phyloP scores from a whole-genome alignment of 2,329 filamentous ascomycete species.

The Didymosphaeria variabile region DNA sequence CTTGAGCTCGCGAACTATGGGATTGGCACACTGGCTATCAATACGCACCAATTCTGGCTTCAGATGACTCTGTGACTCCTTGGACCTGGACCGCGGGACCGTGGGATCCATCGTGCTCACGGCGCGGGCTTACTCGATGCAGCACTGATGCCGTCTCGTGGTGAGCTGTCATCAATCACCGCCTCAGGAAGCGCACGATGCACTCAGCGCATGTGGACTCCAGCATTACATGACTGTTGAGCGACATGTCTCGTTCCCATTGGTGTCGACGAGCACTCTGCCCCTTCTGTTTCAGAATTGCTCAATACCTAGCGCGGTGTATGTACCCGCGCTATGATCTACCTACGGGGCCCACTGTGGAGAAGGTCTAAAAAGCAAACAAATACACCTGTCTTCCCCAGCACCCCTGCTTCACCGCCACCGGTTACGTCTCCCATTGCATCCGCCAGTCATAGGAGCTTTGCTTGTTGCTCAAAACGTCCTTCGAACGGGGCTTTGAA shows the following conservation, averaged over 20 bases:
- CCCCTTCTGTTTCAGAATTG: conserved; percentile 7
- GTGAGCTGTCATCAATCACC: conserved; percentile 10
- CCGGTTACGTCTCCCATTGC: too few relatives aligned
- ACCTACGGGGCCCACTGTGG: conserved; percentile 10
- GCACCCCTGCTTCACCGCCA: conserved; percentile 3
- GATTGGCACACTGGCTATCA: not conserved
- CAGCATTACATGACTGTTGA: not conserved
- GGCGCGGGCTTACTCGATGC: not conserved
- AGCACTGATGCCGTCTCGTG: not conserved
- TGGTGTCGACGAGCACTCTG: conserved; percentile 1
- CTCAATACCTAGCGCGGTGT: conserved; percentile 4
- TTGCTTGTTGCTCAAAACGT: not conserved
- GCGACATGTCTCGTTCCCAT: not conserved
- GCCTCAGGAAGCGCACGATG: not conserved
- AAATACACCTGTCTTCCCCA: not conserved
- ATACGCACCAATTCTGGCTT: not conserved
- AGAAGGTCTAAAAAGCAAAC: conserved; percentile 8
- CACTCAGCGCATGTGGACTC: not conserved
- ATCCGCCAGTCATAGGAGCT: not conserved
- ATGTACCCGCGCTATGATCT: conserved; percentile 8
- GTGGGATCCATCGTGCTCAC: not conserved
- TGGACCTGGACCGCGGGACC: conserved; percentile 4
- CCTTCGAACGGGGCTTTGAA: not conserved
- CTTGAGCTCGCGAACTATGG: not conserved
- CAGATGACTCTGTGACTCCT: not conserved